phyloP scores from a whole-genome alignment of 371 early-diverging fungal species.

The Apophysomyces elegans region DNA sequence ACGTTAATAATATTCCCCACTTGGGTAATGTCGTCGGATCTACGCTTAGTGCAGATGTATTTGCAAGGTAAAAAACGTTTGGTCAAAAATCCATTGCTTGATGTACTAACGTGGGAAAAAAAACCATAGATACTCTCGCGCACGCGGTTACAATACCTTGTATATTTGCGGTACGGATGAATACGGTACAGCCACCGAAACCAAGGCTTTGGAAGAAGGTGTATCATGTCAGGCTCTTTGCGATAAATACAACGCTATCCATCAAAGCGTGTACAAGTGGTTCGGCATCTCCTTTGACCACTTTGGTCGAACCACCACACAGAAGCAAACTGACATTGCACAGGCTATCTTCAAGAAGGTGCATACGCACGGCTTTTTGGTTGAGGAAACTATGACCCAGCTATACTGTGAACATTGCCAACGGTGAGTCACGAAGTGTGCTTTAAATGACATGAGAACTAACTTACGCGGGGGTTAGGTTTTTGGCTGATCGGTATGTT shows the following conservation, averaged over 20 bases:
- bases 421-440: slow-evolving; percentile 50
- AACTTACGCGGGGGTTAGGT: slow-evolving; percentile 52
- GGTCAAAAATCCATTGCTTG: neutral
- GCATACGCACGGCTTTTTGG: slow-evolving; percentile 76
- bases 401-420: slow-evolving; percentile 91
- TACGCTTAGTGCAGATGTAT: slow-evolving; percentile 98
- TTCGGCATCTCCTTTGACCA: slow-evolving; percentile 96
- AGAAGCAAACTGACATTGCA: slow-evolving; percentile 89
- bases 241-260: slow-evolving; percentile 94
- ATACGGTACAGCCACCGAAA: slow-evolving; percentile 99
- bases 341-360: slow-evolving; percentile 93
- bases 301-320: slow-evolving; percentile 97
- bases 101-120: neutral
- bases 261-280: slow-evolving; percentile 95
- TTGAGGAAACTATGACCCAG: slow-evolving; percentile 86
- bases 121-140: slow-evolving; percentile 79
- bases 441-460: neutral
- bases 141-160: slow-evolving; percentile 91
- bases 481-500: slow-evolving; percentile 99
- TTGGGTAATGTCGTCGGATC: slow-evolving; percentile 99
- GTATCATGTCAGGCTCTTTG: slow-evolving; percentile 93
- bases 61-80: slow-evolving; percentile 67
- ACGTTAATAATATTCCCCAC: slow-evolving; percentile 99
- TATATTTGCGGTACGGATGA: slow-evolving; percentile 99
- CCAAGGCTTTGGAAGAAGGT: slow-evolving; percentile 96